Percentiles rank a stretch among this genome's conserved stretches.
These are phyloP conservation scores for Corymbia maculata DNA, from an alignment of 345 rosid species.

Conservation along the genomic window DNA sequence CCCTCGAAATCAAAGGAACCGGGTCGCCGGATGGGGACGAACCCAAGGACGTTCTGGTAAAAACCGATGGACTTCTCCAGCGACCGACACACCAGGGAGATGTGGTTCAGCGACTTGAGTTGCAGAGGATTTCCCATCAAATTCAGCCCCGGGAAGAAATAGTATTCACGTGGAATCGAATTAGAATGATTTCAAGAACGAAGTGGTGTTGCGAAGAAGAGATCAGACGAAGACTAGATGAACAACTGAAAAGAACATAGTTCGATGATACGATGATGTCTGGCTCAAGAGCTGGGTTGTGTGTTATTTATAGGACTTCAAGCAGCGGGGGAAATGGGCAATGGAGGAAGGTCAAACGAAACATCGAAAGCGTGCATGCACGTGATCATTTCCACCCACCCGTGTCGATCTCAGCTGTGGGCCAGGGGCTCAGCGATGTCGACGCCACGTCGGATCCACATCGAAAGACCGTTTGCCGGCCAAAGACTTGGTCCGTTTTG, in stretches of 20 bases:
- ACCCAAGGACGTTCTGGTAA: slow-evolving; percentile 71
- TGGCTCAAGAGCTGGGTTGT: not conserved
- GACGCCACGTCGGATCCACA: slow-evolving; percentile 3
- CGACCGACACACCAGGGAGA: slow-evolving; percentile 62
- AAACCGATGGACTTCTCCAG: slow-evolving; percentile 56
- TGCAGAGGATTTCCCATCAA: slow-evolving; percentile 44
- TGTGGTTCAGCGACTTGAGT: slow-evolving; percentile 74
- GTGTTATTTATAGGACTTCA: not conserved
- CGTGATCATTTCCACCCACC: not conserved
- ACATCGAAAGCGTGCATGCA: not conserved
- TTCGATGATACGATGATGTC: not conserved
- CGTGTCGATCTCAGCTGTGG: not conserved
- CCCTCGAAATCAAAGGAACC: slow-evolving; percentile 80
- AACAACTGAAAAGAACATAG: not conserved
- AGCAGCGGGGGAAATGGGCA: not conserved
- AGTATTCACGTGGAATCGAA: not conserved
- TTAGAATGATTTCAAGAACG: not conserved
- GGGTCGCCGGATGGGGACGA: slow-evolving; percentile 71
- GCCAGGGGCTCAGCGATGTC: not conserved
- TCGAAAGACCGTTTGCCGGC: not conserved
- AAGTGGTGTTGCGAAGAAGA: not conserved
- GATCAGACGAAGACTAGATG: not conserved
- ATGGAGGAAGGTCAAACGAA: not conserved
- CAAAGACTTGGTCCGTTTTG: not conserved
- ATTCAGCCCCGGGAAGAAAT: not conserved